Base-by-base conservation (phyloP, 2,329 filamentous ascomycete genomes). In the Penicillium freii region DNA sequence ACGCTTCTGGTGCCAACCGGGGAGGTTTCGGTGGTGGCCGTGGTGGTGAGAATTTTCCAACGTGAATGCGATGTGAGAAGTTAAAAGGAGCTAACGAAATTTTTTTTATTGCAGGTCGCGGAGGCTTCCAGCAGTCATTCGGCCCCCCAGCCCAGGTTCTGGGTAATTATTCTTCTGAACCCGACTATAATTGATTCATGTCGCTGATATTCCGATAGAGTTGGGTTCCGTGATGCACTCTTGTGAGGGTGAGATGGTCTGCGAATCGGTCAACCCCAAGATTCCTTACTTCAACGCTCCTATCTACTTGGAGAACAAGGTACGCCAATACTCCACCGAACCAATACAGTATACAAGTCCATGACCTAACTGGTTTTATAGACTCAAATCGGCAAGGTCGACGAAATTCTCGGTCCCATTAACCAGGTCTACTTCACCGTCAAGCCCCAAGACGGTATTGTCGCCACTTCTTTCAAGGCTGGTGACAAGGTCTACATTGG, bases 401-500 rank as follows among this genome's bases (percentile, higher is more conserved):
- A 99, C 80, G 94, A 99, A 81, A 90, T 99, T 66, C 88, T 99
- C 67, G 94, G 94, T 57, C 93, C 94, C 63, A 90, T 99, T 78
- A 97, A 96, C 83, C 89, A 97, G 78, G 91, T 97, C 71, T 96
- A 89, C 82, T 99, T 99, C 83, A 97, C 93, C 71, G 89, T 99
- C 78, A 97, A 97, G 81, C 92, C 93, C 54, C 87, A 91, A 74
- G 93, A 97, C 75, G 94, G 94, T 69, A 97, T 99, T 75, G 90
- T 96, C 77, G 92, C 94, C 61, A 86, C 87, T 58, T 94, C 90
- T 40, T 99, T 97, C 87, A 96, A 97, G 82, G 80, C 87, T 62
- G 94, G 94, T 73, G 94, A 97, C 83, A 96, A 95, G 81, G 95
- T 99, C 80, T 99, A 87, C 82, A 96, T 97, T 72, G 90, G 88